Evolutionary conservation across 352 stramenopile species (phyloP).

Genomic region (Bremia lactucae): DNA sequence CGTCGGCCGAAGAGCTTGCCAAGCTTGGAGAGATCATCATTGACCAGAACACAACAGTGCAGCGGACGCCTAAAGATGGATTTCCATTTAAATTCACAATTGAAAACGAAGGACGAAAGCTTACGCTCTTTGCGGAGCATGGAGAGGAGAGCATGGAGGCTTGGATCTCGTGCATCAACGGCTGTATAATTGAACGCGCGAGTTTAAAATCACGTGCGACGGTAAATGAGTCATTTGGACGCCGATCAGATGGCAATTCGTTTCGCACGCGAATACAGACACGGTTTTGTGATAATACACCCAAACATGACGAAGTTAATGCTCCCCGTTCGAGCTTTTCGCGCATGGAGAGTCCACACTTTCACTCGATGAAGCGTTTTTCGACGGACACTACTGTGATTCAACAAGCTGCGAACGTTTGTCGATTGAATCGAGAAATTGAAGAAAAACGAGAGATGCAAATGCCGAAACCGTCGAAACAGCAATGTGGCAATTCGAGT

Average conservation of each 20-base stretch:
- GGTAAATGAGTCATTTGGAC: slow-evolving; percentile 28
- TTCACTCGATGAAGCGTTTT: slow-evolving; percentile 53
- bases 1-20: slow-evolving; percentile 56
- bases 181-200: slow-evolving; percentile 30
- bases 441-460: slow-evolving; percentile 33
- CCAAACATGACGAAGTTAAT: slow-evolving; percentile 29
- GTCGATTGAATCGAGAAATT: slow-evolving; percentile 26
- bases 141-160: slow-evolving; percentile 36
- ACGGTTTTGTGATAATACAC: slow-evolving; percentile 27
- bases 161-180: slow-evolving; percentile 57
- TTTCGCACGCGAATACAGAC: slow-evolving; percentile 21
- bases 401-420: slow-evolving; percentile 45
- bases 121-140: slow-evolving; percentile 64
- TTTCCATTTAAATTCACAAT: slow-evolving; percentile 61
- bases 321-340: slow-evolving; percentile 25
- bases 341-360: slow-evolving; percentile 20
- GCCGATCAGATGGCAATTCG: slow-evolving; percentile 22
- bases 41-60: slow-evolving; percentile 49
- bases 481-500: slow-evolving; percentile 26
- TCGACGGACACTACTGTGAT: slow-evolving; percentile 58
- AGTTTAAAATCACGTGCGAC: slow-evolving; percentile 13
- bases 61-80: slow-evolving; percentile 34
- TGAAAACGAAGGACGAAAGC: slow-evolving; percentile 49
- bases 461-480: slow-evolving; percentile 10
- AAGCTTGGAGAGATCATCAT: slow-evolving; percentile 74